These are phyloP conservation scores for Monilinia fructicola DNA, from an alignment of 2,329 filamentous ascomycete genomes.

Conservation along the genomic window DNA sequence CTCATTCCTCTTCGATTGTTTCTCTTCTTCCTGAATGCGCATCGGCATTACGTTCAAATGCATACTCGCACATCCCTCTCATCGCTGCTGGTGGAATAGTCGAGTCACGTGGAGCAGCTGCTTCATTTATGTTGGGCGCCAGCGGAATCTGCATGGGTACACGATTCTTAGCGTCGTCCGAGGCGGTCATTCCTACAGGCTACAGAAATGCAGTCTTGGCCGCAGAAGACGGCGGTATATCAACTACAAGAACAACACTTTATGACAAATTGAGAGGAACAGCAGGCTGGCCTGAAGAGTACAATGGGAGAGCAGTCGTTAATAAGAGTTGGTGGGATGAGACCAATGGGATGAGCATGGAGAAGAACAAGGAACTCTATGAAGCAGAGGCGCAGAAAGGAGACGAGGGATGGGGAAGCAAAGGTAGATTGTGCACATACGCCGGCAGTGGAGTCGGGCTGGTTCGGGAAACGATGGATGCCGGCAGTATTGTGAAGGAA, in stretches of 20 bases:
- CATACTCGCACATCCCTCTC: slow-evolving; percentile 34
- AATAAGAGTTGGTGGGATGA: slow-evolving; percentile 53
- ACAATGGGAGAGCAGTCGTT: slow-evolving; percentile 57
- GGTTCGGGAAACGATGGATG: slow-evolving; percentile 50
- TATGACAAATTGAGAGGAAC: slow-evolving; percentile 57
- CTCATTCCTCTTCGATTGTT: slow-evolving; percentile 39
- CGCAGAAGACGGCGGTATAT: slow-evolving; percentile 51
- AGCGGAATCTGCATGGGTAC: slow-evolving; percentile 51
- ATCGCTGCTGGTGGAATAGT: slow-evolving; percentile 43
- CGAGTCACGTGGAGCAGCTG: slow-evolving; percentile 42
- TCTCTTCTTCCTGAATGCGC: slow-evolving; percentile 41
- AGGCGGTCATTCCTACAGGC: slow-evolving; percentile 48
- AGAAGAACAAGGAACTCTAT: slow-evolving; percentile 47
- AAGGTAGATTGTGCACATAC: slow-evolving; percentile 60
- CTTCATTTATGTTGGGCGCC: slow-evolving; percentile 42
- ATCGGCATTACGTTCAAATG: slow-evolving; percentile 35
- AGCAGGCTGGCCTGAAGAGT: slow-evolving; percentile 55
- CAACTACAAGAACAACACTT: slow-evolving; percentile 50
- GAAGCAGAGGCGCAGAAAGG: slow-evolving; percentile 48
- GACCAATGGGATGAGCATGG: slow-evolving; percentile 42
- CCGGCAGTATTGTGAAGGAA: slow-evolving; percentile 50
- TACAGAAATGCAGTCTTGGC: slow-evolving; percentile 49
- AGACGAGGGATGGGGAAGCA: slow-evolving; percentile 52
- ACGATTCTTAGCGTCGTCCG: slow-evolving; percentile 48
- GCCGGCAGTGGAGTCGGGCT: slow-evolving; percentile 62